Evolutionary conservation across 1,284 basidiomycete genomes (phyloP).

Genomic region (Thelephora terrestris): DNA sequence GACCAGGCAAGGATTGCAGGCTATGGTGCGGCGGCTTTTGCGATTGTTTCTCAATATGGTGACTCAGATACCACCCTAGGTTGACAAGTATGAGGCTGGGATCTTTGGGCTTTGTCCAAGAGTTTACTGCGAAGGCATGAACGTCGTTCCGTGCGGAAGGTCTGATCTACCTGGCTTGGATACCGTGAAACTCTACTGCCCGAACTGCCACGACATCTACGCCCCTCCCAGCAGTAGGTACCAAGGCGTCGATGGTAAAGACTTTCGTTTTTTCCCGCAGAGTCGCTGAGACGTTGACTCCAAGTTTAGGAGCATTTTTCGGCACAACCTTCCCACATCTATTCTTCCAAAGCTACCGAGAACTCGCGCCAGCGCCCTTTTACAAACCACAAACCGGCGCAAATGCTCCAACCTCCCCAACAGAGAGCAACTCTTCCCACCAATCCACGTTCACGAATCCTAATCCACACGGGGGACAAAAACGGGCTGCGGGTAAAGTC

Average conservation of each 20-base stretch:
- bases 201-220: constrained; percentile 98
- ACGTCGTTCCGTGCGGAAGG: constrained; percentile 92
- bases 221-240: constrained; percentile 92
- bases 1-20: constrained; percentile 86
- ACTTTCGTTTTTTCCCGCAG: neutral
- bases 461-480: constrained; percentile 82
- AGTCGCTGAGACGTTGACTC: neutral
- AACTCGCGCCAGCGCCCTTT: constrained; percentile 82
- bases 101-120: constrained; percentile 94
- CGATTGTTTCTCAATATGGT: constrained; percentile 11
- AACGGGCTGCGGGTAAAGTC: constrained; percentile 74
- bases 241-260: constrained; percentile 86
- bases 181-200: constrained; percentile 97
- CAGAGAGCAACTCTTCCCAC: constrained; percentile 36
- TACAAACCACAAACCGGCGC: constrained; percentile 51
- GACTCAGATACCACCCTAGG: constrained; percentile 34
- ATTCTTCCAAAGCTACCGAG: constrained; percentile 95
- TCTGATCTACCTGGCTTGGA: constrained; percentile 97
- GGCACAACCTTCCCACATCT: constrained; percentile 97
- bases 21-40: constrained; percentile 66
- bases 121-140: constrained; percentile 85
- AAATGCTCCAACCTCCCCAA: constrained; percentile 43
- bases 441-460: constrained; percentile 63
- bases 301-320: constrained; percentile 83
- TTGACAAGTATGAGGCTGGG: constrained; percentile 91